These are phyloP conservation scores for Stagonosporopsis rhizophila DNA, from an alignment of 2,329 filamentous ascomycete species.

Conservation along the genomic window DNA sequence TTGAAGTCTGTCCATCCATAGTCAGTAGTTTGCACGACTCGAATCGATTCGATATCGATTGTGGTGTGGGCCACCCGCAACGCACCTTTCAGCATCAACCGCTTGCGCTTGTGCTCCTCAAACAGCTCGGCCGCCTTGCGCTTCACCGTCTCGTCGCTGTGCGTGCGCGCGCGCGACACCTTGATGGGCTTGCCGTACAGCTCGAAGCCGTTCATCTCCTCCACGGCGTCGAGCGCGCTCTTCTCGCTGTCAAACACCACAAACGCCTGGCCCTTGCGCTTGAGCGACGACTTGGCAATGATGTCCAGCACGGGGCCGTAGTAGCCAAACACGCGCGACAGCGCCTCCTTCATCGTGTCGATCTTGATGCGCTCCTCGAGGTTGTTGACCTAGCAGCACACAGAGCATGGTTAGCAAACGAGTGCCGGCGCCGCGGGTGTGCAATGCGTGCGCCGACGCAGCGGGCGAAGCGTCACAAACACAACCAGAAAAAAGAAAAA, in stretches of 20 bases:
- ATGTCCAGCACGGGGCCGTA: slow-evolving; percentile 87
- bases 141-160: slow-evolving; percentile 87
- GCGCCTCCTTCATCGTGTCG: slow-evolving; percentile 74
- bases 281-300: slow-evolving; percentile 86
- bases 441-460: slow-evolving; percentile 27
- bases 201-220: slow-evolving; percentile 90
- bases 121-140: slow-evolving; percentile 79
- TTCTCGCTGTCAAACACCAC: slow-evolving; percentile 86
- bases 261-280: slow-evolving; percentile 94
- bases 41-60: no score
- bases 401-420: background rate
- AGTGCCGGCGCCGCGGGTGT: slow-evolving; percentile 21
- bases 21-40: no score
- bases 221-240: slow-evolving; percentile 79
- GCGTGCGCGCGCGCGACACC: slow-evolving; percentile 79
- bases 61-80: background rate
- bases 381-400: slow-evolving; percentile 68
- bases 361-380: slow-evolving; percentile 92
- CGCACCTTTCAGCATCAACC: slow-evolving; percentile 88
- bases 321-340: slow-evolving; percentile 82
- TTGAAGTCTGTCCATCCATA: slow-evolving; percentile 65
- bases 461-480: no score
- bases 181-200: slow-evolving; percentile 91
- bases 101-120: slow-evolving; percentile 82
- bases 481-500: no score